phyloP scores from a whole-genome alignment of 257 asterid genomes.

The Cordia subcordata region DNA sequence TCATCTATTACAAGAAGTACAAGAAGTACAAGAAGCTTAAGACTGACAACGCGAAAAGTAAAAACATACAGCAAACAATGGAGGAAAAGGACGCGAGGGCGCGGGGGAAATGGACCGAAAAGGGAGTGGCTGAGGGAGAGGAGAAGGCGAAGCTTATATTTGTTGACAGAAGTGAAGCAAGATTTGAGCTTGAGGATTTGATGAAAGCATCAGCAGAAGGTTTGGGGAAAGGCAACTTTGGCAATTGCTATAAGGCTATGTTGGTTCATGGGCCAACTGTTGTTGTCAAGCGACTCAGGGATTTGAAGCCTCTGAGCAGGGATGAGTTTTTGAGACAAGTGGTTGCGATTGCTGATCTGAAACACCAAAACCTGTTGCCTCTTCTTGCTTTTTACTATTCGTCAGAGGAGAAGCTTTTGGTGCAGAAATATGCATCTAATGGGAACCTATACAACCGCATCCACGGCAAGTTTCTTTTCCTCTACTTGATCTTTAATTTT shows the following conservation, averaged over 20 bases:
- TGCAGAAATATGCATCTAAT: conserved; percentile 43
- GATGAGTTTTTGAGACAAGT: conserved; percentile 59
- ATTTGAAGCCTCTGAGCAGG: conserved; percentile 55
- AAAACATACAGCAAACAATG: background rate
- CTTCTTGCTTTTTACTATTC: conserved; percentile 57
- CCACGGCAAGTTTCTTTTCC: conserved; percentile 39
- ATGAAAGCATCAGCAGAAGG: conserved; percentile 77
- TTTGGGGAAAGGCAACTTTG: conserved; percentile 65
- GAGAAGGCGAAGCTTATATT: conserved; percentile 51
- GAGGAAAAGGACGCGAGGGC: background rate
- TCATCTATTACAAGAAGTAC: conserved; percentile 53
- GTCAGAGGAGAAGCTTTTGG: conserved; percentile 57
- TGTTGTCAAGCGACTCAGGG: conserved; percentile 62
- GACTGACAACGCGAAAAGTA: conserved; percentile 7
- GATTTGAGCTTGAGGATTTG: conserved; percentile 60
- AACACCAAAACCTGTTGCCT: conserved; percentile 67
- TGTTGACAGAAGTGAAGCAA: conserved; percentile 17
- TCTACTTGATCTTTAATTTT: too few relatives aligned
- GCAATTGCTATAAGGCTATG: conserved; percentile 66
- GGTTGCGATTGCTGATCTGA: conserved; percentile 38
- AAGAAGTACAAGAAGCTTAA: conserved; percentile 33
- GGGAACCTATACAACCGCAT: conserved; percentile 57
- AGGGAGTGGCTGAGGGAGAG: conserved; percentile 19
- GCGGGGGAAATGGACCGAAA: conserved; percentile 4
- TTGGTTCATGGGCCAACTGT: conserved; percentile 44